Percentiles rank a stretch among this genome's conserved stretches.
These are phyloP conservation scores for Podospora bellae-mahoneyi DNA, from an alignment of 495 filamentous ascomycete genomes.

Conservation along the genomic window DNA sequence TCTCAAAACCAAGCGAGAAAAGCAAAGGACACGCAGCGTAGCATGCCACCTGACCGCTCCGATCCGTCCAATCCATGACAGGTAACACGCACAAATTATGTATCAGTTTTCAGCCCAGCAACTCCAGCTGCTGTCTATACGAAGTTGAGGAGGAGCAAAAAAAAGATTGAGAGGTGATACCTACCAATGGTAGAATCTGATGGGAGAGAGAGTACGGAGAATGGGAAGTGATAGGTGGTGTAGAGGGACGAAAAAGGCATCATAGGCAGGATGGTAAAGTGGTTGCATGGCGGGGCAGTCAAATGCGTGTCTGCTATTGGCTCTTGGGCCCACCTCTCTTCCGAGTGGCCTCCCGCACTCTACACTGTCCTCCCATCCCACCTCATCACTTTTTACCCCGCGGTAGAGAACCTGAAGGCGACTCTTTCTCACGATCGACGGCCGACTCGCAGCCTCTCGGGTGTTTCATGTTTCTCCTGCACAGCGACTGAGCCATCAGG, in stretches of 20 bases:
- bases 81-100: background rate
- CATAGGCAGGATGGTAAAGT: conserved; percentile 20
- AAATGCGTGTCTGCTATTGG: conserved; percentile 12
- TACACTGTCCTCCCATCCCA: conserved; percentile 9
- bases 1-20: conserved; percentile 2
- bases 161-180: background rate
- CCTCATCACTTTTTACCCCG: conserved; percentile 11
- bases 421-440: conserved; percentile 22
- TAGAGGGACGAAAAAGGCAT: background rate
- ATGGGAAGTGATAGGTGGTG: background rate
- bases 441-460: conserved; percentile 16
- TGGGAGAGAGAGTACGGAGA: background rate
- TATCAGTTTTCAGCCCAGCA: background rate
- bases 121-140: background rate
- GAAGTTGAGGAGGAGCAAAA: background rate
- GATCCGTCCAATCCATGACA: background rate
- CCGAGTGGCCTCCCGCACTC: conserved; percentile 21
- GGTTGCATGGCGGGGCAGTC: conserved; percentile 25
- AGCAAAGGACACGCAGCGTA: background rate
- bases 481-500: conserved; percentile 13
- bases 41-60: background rate
- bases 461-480: conserved; percentile 33
- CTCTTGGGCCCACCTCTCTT: conserved; percentile 3
- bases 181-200: background rate
- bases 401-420: background rate